These are phyloP conservation scores for Artemisia annua DNA, from an alignment of 129 eudicot genomes.

Conservation along the genomic window DNA sequence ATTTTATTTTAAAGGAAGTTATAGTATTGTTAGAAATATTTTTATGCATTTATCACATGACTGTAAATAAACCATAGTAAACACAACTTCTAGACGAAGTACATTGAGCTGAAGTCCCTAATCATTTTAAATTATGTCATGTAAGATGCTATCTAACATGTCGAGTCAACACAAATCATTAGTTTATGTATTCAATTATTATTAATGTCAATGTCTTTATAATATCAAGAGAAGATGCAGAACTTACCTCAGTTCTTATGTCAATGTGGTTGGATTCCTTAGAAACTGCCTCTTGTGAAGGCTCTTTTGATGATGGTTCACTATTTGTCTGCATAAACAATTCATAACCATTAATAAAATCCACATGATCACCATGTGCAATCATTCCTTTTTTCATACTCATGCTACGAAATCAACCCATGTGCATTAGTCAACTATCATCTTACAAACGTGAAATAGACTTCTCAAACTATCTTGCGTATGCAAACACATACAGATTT, in stretches of 20 bases:
- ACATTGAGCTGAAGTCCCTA: too few relatives aligned
- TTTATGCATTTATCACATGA: too few relatives aligned
- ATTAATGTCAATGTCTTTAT: too few relatives aligned
- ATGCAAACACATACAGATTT: neutral
- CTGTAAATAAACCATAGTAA: too few relatives aligned
- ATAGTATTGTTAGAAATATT: too few relatives aligned
- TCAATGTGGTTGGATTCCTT: slow-evolving; percentile 43
- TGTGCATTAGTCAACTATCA: slow-evolving; percentile 37
- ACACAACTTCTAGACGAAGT: too few relatives aligned
- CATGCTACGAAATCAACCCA: slow-evolving; percentile 17
- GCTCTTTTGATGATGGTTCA: slow-evolving; percentile 37
- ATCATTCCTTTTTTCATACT: slow-evolving; percentile 34
- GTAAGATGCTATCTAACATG: too few relatives aligned
- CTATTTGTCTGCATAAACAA: slow-evolving; percentile 38
- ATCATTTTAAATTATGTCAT: too few relatives aligned
- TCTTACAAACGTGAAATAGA: slow-evolving; percentile 18
- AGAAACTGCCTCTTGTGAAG: slow-evolving; percentile 28
- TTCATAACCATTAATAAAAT: slow-evolving; percentile 14
- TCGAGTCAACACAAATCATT: too few relatives aligned
- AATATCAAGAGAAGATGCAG: neutral
- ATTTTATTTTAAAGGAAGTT: too few relatives aligned
- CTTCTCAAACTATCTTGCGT: slow-evolving; percentile 15
- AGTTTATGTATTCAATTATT: too few relatives aligned
- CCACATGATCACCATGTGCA: slow-evolving; percentile 36
- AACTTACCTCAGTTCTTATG: slow-evolving; percentile 57